phyloP scores from a whole-genome alignment of 768 basidiomycete genomes.

The Crucibulum laeve region DNA sequence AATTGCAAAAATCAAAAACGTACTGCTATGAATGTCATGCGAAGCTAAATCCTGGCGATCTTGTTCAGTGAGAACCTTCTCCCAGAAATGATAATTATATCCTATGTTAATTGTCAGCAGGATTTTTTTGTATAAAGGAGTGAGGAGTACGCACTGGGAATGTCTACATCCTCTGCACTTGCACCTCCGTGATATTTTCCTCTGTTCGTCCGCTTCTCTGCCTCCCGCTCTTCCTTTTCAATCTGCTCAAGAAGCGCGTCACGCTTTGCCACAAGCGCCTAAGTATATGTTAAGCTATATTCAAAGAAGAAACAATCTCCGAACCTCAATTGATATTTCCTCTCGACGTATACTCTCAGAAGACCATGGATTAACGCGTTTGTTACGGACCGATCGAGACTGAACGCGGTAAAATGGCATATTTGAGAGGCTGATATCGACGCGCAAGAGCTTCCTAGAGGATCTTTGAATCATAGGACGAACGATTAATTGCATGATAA shows the following conservation, averaged over 20 bases:
- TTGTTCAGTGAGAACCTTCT: conserved; percentile 19
- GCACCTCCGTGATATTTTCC: too few relatives aligned
- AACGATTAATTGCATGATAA: too few relatives aligned
- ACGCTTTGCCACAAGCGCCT: too few relatives aligned
- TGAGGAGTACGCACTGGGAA: too few relatives aligned
- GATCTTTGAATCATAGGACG: too few relatives aligned
- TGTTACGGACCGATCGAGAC: not conserved
- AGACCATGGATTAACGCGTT: not conserved
- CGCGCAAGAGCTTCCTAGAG: too few relatives aligned
- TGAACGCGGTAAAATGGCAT: not conserved
- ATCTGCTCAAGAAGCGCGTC: too few relatives aligned
- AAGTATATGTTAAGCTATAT: too few relatives aligned
- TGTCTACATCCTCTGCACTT: too few relatives aligned
- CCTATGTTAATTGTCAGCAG: conserved; percentile 6
- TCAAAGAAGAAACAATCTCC: not conserved
- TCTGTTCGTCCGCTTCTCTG: too few relatives aligned
- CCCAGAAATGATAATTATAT: conserved; percentile 20
- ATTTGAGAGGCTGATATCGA: not conserved
- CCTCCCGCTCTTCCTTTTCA: too few relatives aligned
- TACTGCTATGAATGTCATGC: conserved; percentile 24
- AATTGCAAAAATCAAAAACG: conserved; percentile 4
- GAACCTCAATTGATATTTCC: not conserved
- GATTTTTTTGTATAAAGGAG: too few relatives aligned
- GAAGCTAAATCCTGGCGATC: conserved; percentile 20
- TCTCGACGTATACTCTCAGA: not conserved